phyloP scores from a whole-genome alignment of 805 yeast genomes.

The Lipomyces lipofer region DNA sequence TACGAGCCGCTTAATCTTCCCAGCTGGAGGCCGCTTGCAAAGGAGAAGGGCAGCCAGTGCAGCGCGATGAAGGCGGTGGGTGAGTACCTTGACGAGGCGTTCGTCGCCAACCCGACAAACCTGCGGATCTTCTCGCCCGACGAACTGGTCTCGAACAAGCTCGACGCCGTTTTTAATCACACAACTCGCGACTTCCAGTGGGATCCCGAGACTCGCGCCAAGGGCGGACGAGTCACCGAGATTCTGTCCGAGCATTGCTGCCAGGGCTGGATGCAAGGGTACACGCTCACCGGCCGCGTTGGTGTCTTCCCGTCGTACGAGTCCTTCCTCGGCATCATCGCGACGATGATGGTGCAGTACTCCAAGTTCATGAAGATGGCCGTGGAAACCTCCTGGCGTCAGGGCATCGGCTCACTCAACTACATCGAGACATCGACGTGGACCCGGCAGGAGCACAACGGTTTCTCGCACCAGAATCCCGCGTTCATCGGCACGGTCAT shows the following conservation, averaged over 20 bases:
- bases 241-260: conserved; percentile 32
- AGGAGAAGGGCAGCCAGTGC: conserved; percentile 25
- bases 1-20: conserved; percentile 25
- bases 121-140: conserved; percentile 32
- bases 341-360: conserved; percentile 32
- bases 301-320: conserved; percentile 33
- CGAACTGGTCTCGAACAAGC: conserved; percentile 32
- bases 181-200: conserved; percentile 27
- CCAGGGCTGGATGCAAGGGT: conserved; percentile 34
- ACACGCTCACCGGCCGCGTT: conserved; percentile 31
- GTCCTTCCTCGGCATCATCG: conserved; percentile 31
- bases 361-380: conserved; percentile 32
- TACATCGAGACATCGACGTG: conserved; percentile 31
- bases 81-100: conserved; percentile 23
- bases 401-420: conserved; percentile 28
- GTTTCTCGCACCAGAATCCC: conserved; percentile 33
- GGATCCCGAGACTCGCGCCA: conserved; percentile 26
- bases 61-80: conserved; percentile 29
- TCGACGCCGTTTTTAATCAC: conserved; percentile 30
- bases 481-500: conserved; percentile 30
- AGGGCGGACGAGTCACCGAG: conserved; percentile 32
- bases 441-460: conserved; percentile 34
- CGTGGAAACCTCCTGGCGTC: conserved; percentile 29
- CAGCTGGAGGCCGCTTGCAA: conserved; percentile 29
- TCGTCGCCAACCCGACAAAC: conserved; percentile 23